Conservation (phyloP, 371 early-diverging fungal genomes). For the Syncephalastrum monosporum region DNA sequence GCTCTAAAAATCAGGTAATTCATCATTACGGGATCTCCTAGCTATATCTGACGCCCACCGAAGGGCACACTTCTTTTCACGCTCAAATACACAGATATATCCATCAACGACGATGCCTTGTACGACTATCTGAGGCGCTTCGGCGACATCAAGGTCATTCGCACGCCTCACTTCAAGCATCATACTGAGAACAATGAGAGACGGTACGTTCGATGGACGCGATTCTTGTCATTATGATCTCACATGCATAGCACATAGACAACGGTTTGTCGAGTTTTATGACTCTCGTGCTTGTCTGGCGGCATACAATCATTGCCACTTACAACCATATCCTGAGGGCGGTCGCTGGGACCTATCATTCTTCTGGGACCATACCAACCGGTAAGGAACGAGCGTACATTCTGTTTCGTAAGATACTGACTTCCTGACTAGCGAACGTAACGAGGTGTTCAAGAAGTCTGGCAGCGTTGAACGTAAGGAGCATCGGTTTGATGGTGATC, state of each 20-base stretch:
- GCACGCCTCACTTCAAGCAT: slow-evolving; percentile 37
- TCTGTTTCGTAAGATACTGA: background rate
- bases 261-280: slow-evolving; percentile 56
- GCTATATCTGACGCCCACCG: too few relatives aligned
- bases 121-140: slow-evolving; percentile 35
- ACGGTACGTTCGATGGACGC: slow-evolving; percentile 7
- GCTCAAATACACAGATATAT: slow-evolving; percentile 31
- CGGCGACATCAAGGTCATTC: slow-evolving; percentile 53
- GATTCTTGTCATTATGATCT: background rate
- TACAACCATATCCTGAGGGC: slow-evolving; percentile 32
- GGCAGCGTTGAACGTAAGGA: slow-evolving; percentile 12
- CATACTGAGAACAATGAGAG: slow-evolving; percentile 15
- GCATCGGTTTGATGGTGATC: slow-evolving; percentile 8
- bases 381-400: slow-evolving; percentile 18
- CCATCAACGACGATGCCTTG: slow-evolving; percentile 43
- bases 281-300: slow-evolving; percentile 51
- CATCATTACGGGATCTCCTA: background rate
- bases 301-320: slow-evolving; percentile 38
- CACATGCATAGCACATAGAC: slow-evolving; percentile 21
- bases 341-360: slow-evolving; percentile 48
- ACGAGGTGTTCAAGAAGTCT: slow-evolving; percentile 13
- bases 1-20: slow-evolving; percentile 53
- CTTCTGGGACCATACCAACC: slow-evolving; percentile 55
- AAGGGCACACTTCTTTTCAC: slow-evolving; percentile 56
- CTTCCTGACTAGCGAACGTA: slow-evolving; percentile 16